Evolutionary conservation across 2,329 filamentous ascomycete species (phyloP).

Genomic region (Sordariomycetes sp.): DNA sequence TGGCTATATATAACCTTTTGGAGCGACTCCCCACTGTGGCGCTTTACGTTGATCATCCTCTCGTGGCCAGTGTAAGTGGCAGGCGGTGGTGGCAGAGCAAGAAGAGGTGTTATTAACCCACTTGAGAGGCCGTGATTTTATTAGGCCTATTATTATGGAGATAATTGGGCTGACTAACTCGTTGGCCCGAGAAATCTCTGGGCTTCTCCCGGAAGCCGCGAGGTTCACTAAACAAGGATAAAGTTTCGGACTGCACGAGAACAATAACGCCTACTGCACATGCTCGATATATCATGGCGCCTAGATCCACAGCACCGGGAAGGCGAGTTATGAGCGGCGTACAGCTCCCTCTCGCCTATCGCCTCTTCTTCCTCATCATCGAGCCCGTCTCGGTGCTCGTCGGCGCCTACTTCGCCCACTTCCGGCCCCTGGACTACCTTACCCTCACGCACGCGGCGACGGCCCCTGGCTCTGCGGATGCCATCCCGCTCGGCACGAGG

Average conservation of each 20-base stretch:
- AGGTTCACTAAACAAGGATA: too few relatives aligned
- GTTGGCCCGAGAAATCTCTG: not conserved
- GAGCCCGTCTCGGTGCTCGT: constrained; percentile 48
- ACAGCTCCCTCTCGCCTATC: constrained; percentile 50
- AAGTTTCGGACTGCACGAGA: too few relatives aligned
- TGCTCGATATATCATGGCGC: constrained; percentile 8
- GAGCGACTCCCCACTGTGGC: not conserved
- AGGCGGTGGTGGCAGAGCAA: too few relatives aligned
- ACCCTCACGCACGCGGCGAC: constrained; percentile 48
- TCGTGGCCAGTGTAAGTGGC: not conserved
- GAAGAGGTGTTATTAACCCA: too few relatives aligned
- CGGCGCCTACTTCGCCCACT: constrained; percentile 41
- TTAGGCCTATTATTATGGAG: too few relatives aligned
- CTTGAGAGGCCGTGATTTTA: too few relatives aligned
- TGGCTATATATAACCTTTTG: not conserved
- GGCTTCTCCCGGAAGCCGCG: not conserved
- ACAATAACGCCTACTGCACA: too few relatives aligned
- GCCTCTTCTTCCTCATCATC: constrained; percentile 64
- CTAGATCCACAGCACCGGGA: constrained; percentile 8
- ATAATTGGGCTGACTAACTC: not conserved
- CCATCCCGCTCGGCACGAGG: constrained; percentile 47
- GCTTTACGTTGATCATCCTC: not conserved
- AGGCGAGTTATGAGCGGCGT: constrained; percentile 18
- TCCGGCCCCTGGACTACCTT: constrained; percentile 47
- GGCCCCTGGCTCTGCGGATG: constrained; percentile 23